Percentiles rank a stretch among this genome's conserved stretches.
Conservation (phyloP, 2,329 filamentous ascomycete species). For the Stagonosporopsis rhizophila region DNA sequence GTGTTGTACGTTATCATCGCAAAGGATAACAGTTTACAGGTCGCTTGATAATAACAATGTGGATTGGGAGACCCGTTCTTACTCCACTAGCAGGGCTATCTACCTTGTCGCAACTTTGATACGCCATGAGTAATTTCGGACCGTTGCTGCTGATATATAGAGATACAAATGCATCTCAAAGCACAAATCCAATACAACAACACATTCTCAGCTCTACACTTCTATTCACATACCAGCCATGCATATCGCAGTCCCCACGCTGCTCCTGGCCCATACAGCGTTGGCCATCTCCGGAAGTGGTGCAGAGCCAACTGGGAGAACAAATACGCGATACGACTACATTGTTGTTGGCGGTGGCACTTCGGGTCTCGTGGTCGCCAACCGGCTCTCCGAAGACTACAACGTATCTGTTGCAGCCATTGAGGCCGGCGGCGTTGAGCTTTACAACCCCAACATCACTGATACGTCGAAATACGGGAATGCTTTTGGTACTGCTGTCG, state of each 20-base stretch:
- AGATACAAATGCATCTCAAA: no score
- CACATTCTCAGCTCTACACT: not conserved
- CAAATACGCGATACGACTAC: not conserved
- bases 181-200: not conserved
- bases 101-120: not conserved
- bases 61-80: not conserved
- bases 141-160: not conserved
- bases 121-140: not conserved
- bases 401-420: slow-evolving; percentile 36
- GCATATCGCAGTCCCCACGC: not conserved
- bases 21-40: not conserved
- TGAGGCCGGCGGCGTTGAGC: slow-evolving; percentile 43
- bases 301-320: not conserved
- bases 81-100: not conserved
- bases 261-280: not conserved
- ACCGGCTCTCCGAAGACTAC: not conserved
- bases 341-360: not conserved
- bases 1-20: not conserved
- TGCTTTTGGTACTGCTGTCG: slow-evolving; percentile 40
- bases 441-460: slow-evolving; percentile 40
- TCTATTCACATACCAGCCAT: not conserved
- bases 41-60: not conserved
- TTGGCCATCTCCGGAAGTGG: not conserved
- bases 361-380: not conserved
- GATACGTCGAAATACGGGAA: slow-evolving; percentile 27